Conservation (phyloP, 2,329 filamentous ascomycete species). For the Aspergillus calidoustus region DNA sequence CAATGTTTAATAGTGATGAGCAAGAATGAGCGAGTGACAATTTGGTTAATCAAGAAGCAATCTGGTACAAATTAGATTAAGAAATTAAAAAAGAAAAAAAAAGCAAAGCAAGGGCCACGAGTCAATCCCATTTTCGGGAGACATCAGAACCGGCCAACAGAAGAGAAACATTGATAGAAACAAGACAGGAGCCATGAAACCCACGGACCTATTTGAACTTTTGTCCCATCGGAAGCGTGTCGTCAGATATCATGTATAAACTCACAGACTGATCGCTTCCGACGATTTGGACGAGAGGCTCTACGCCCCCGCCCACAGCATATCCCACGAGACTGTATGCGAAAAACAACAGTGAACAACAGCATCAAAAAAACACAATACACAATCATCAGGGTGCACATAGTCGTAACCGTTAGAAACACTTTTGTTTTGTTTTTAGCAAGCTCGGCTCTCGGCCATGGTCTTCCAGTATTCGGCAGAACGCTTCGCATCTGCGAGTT, state of each 20-base stretch:
- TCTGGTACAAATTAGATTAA: conserved; percentile 18
- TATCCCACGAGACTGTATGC: conserved; percentile 23
- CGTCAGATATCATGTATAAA: conserved; percentile 17
- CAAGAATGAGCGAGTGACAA: conserved; percentile 4
- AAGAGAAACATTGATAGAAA: conserved; percentile 20
- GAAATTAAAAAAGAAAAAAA: conserved; percentile 5
- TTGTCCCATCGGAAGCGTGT: conserved; percentile 30
- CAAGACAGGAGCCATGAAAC: neutral
- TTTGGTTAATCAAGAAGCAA: conserved; percentile 12
- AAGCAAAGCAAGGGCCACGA: conserved; percentile 48
- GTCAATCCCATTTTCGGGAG: conserved; percentile 54
- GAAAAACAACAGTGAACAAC: conserved; percentile 27
- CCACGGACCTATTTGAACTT: conserved; percentile 23
- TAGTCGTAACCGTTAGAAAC: conserved; percentile 12
- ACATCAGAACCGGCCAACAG: conserved; percentile 55
- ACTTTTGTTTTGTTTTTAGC: conserved; percentile 24
- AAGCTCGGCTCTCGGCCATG: conserved; percentile 32
- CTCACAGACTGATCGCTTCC: conserved; percentile 29
- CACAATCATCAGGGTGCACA: conserved; percentile 10
- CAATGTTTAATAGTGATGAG: neutral
- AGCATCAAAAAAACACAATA: conserved; percentile 22
- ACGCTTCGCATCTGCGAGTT: conserved; percentile 38
- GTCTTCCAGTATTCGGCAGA: conserved; percentile 46
- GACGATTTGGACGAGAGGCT: conserved; percentile 35
- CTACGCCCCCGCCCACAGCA: conserved; percentile 42